These are phyloP conservation scores for Boletus pseudopeckii DNA, from an alignment of 768 basidiomycete genomes.

Conservation along the genomic window DNA sequence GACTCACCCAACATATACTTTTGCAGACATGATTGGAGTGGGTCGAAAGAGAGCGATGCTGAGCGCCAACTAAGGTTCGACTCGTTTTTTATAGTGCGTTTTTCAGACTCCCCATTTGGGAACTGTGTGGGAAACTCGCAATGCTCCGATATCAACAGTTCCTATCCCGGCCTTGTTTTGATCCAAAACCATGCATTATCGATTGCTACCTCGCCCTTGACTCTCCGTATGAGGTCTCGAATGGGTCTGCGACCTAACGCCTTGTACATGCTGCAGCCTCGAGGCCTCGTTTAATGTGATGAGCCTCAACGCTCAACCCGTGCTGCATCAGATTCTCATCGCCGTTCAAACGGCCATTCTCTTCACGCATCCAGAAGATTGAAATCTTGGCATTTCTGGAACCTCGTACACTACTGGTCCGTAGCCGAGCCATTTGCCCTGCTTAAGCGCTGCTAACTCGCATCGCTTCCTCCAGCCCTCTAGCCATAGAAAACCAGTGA, in stretches of 20 bases:
- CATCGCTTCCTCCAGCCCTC: not conserved
- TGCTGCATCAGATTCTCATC: conserved; percentile 8
- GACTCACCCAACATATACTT: conserved; percentile 34
- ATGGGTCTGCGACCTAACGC: too few relatives aligned
- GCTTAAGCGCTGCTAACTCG: not conserved
- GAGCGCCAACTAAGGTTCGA: conserved; percentile 16
- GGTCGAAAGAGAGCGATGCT: conserved; percentile 14
- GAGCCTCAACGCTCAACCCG: not conserved
- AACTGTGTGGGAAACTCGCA: conserved; percentile 12
- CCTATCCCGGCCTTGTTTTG: conserved; percentile 1
- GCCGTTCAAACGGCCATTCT: not conserved
- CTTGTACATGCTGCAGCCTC: conserved; percentile 9
- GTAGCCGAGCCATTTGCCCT: not conserved
- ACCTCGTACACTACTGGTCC: not conserved
- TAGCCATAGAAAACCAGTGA: not conserved
- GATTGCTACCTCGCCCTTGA: not conserved
- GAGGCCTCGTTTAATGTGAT: conserved; percentile 10
- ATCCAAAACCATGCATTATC: not conserved
- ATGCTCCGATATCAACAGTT: conserved; percentile 5
- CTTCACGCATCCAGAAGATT: not conserved
- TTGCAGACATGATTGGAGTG: conserved; percentile 27
- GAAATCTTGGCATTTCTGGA: too few relatives aligned
- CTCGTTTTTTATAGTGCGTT: conserved; percentile 26
- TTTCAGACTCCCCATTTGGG: conserved; percentile 36
- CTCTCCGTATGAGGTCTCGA: not conserved